Base-by-base conservation (phyloP, 1,284 basidiomycete species). In the Papiliotrema terrestris region DNA sequence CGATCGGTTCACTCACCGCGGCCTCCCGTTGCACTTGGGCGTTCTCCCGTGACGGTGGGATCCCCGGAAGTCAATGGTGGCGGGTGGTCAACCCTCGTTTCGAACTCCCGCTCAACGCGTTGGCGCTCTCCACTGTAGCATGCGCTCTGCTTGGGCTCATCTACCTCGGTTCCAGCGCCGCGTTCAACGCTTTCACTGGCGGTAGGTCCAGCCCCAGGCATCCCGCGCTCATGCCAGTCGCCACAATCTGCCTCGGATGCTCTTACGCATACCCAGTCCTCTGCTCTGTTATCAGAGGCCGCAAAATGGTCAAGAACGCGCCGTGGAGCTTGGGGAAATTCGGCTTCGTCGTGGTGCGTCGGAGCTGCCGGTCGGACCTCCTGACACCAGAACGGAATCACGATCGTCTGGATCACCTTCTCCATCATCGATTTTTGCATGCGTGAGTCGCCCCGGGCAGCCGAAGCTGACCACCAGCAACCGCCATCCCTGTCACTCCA, bases 371-470 rank as follows among this genome's bases (percentile, higher is more conserved):
- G 25, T 36, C 14, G 41, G 17, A 17, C 35, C 13, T 22, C 3
- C n/a, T 15, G 29, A 19, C 23, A 1, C 39, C 44, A 71, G 72
- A 80, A 80, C 63, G 58, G 62, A 44, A 62, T 79, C 47, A 77
- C 77, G 2, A 69, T 78, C 26, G 57, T 70, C 2, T 80, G 78
- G 78, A 78, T 79, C 60, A 44, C 74, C 2, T 71, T 79, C 52
- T 74, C 76, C 44, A 76, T 78, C 38, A 66, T 78, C 49, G 65
- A 79, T 26, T 79, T 80, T 67, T 78, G 74, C 56, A 78, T 78
- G 73, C 78, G 66, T 68, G 41, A 59, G 66, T 63, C 17, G n/a
- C 37, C 6, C n/a, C 15, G 6, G 3, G 41, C 36, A 13, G 3
- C 8, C 22, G 6, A 2, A 13, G 23, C 35, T 32, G 29, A 32